Evolutionary conservation across 331 rosid genomes (phyloP).

Genomic region (Acacia concinna): DNA sequence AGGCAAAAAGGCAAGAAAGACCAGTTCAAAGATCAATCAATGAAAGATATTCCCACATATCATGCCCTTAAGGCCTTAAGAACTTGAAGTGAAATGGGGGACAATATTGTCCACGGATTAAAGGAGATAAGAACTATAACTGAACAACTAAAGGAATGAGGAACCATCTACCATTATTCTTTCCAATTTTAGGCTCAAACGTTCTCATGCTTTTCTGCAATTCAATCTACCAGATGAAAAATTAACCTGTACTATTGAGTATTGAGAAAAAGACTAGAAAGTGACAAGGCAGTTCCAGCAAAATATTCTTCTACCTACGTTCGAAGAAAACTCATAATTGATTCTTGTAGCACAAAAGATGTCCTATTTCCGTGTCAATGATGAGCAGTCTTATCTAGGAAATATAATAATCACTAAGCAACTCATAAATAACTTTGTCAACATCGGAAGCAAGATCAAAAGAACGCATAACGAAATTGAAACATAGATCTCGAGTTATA

Average conservation of each 20-base stretch:
- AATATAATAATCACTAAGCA: neutral
- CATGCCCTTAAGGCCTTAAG: neutral
- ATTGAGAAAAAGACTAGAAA: neutral
- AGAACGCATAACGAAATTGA: neutral
- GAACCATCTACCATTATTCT: neutral
- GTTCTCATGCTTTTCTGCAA: neutral
- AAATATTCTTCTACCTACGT: neutral
- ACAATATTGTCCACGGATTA: neutral
- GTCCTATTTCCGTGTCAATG: neutral
- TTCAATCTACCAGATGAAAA: neutral
- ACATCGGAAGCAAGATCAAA: neutral
- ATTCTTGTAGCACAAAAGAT: neutral
- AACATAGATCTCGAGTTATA: neutral
- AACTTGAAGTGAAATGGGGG: too few species aligned
- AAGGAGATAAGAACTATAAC: neutral
- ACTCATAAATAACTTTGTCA: neutral
- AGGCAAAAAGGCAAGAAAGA: neutral
- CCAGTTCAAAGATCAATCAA: neutral
- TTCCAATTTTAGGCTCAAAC: neutral
- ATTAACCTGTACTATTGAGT: neutral
- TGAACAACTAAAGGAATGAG: neutral
- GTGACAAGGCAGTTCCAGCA: neutral
- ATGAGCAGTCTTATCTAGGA: neutral
- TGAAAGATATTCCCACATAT: neutral
- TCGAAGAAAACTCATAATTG: neutral